Conservation (phyloP, 2,329 filamentous ascomycete genomes). For the Thelonectria discophora region DNA sequence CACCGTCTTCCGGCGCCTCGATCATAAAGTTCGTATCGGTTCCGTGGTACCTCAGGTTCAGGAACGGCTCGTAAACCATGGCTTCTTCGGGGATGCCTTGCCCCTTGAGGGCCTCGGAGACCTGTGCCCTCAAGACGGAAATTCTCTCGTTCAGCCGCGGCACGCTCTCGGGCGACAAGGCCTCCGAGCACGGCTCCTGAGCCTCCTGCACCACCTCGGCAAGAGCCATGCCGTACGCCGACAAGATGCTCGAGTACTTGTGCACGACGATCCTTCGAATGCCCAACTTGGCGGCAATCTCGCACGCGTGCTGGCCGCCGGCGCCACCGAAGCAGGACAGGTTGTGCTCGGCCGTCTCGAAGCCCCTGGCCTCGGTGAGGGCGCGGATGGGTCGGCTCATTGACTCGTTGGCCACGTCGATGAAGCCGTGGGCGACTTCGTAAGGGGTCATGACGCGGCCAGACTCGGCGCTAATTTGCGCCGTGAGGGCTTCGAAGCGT, state of each 20-base stretch:
- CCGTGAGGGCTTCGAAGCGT: slow-evolving; percentile 53
- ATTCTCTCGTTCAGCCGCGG: slow-evolving; percentile 29
- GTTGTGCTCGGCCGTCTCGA: slow-evolving; percentile 42
- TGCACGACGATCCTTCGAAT: slow-evolving; percentile 53
- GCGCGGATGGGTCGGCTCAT: slow-evolving; percentile 81
- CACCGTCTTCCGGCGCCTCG: slow-evolving; percentile 45
- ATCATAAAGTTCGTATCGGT: slow-evolving; percentile 54
- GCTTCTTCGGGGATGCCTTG: slow-evolving; percentile 52
- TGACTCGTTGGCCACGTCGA: slow-evolving; percentile 77
- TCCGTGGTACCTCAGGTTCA: slow-evolving; percentile 60
- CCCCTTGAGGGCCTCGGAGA: slow-evolving; percentile 47
- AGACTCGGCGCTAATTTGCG: slow-evolving; percentile 6
- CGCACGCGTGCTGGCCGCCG: slow-evolving; percentile 68
- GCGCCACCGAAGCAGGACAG: slow-evolving; percentile 69
- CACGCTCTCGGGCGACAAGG: slow-evolving; percentile 20
- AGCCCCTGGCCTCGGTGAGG: slow-evolving; percentile 67
- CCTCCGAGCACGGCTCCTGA: slow-evolving; percentile 45
- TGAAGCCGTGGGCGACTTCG: slow-evolving; percentile 69
- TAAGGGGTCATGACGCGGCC: slow-evolving; percentile 9
- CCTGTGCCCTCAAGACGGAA: slow-evolving; percentile 40
- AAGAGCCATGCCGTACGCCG: slow-evolving; percentile 53
- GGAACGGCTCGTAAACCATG: slow-evolving; percentile 51
- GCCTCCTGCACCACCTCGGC: slow-evolving; percentile 51
- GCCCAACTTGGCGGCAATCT: slow-evolving; percentile 50
- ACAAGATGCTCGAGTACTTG: slow-evolving; percentile 51